A percentile compares a stretch with the other conserved stretches of the same genome.
These are phyloP conservation scores for Schizonepeta tenuifolia DNA, from an alignment of 257 asterid species.

Conservation along the genomic window DNA sequence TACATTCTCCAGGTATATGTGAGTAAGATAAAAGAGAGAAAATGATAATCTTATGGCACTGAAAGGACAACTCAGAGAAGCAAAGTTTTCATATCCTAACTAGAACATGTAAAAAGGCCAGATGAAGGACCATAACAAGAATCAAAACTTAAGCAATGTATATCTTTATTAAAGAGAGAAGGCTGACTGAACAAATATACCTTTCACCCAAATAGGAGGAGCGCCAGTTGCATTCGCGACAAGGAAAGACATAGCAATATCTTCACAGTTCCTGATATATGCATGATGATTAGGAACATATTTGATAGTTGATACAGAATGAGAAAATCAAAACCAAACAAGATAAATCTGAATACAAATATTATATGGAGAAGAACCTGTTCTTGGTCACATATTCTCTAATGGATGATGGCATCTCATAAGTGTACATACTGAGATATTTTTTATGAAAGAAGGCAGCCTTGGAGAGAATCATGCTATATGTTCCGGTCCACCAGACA, in stretches of 20 bases:
- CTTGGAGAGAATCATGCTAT: constrained; percentile 77
- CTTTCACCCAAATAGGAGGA: constrained; percentile 91
- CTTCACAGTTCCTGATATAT: constrained; percentile 78
- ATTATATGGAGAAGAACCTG: constrained; percentile 48
- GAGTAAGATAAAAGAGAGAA: not conserved
- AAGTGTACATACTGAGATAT: constrained; percentile 70
- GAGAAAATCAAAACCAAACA: not conserved
- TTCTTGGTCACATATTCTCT: constrained; percentile 63
- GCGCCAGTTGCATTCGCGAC: constrained; percentile 84
- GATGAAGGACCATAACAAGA: not conserved
- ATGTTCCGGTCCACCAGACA: constrained; percentile 85
- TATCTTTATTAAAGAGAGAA: constrained; percentile 3
- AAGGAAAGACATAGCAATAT: constrained; percentile 90
- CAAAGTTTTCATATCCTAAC: constrained; percentile 10
- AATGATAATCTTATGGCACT: not conserved
- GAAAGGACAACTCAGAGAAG: not conserved
- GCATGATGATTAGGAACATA: constrained; percentile 2
- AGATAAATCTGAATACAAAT: not conserved
- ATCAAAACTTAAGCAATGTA: not conserved
- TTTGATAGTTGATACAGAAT: constrained; percentile 4
- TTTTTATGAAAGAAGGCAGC: constrained; percentile 83
- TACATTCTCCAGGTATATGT: not conserved
- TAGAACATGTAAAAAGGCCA: not conserved
- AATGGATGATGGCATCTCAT: constrained; percentile 80
- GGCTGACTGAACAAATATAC: constrained; percentile 36